A percentile compares a stretch with the other conserved stretches of the same genome.
These are phyloP conservation scores for Cyberlindnera nakhonratchasimensis DNA, from an alignment of 805 yeast species.

Conservation along the genomic window DNA sequence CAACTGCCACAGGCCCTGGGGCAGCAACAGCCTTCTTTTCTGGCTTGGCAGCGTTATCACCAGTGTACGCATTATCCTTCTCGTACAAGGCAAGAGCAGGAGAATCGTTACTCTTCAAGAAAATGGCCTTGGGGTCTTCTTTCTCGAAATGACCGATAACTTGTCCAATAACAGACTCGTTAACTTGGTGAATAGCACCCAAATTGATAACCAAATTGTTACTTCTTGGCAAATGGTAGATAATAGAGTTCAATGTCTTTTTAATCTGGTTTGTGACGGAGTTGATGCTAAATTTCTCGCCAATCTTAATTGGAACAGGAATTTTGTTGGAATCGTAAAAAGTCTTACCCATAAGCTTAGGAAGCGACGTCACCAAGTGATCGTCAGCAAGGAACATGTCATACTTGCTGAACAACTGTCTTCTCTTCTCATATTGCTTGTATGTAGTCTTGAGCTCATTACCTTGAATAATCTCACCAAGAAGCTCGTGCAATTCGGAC, in stretches of 20 bases:
- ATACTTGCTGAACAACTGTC: constrained; percentile 63
- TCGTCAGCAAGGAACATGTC: constrained; percentile 87
- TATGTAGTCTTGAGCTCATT: constrained; percentile 77
- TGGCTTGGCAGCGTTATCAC: constrained; percentile 27
- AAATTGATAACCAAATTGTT: constrained; percentile 60
- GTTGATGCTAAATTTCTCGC: constrained; percentile 39
- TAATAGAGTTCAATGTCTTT: constrained; percentile 55
- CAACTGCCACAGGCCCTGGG: constrained; percentile 20
- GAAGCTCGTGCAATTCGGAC: constrained; percentile 28
- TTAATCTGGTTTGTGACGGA: constrained; percentile 57
- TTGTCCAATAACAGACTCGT: constrained; percentile 46
- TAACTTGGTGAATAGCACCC: constrained; percentile 50
- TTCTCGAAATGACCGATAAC: constrained; percentile 47
- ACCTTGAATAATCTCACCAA: constrained; percentile 59
- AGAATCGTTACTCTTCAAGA: constrained; percentile 63
- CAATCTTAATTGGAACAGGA: constrained; percentile 62
- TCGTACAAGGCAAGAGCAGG: constrained; percentile 85
- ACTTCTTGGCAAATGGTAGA: constrained; percentile 70
- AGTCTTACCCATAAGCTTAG: constrained; percentile 76
- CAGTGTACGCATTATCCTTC: constrained; percentile 46
- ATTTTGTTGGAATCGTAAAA: constrained; percentile 63
- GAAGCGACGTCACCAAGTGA: constrained; percentile 72
- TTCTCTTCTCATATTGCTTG: constrained; percentile 84
- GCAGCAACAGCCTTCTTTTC: constrained; percentile 6
- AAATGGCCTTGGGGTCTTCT: constrained; percentile 51